Evolutionary conservation across 805 yeast species (phyloP), one percentile per base, ranked within the genome.

Genomic region (Candida nemodendra): DNA sequence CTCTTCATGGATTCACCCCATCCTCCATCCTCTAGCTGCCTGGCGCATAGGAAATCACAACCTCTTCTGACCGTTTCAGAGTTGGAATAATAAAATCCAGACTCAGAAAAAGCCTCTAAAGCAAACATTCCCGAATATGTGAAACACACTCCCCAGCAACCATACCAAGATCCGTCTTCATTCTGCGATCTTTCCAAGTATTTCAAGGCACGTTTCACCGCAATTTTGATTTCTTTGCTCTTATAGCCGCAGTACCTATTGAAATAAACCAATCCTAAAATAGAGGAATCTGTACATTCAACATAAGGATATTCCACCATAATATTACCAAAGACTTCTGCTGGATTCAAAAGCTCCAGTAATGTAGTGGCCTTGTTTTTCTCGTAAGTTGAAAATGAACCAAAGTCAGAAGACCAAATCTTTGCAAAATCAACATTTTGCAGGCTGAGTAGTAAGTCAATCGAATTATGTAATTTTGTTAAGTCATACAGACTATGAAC

Each of bases 241-340:
- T 84, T 76, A 57, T 93, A 89, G 34, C 74, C 69, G 53, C 75
- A 79, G 53, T 78, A 68, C 42, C 78, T 72, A 30, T 80, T 69
- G 65, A 89, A 93, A 58, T 83, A 84, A 0, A 85, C 80, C 41
- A 93, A 68, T 0, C 99, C 99, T 24, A 93, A 65, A 5, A 93
- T 95, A 1, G 91, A 80, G 0, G 98, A 90, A 62, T 95, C 99
- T 0, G 98, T 89, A 61, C 99, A 93, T 62, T 93, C 99, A 15
- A 95, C 97, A 56, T 93, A 93, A 0, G 99, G 98, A 59, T 87
- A 93, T 62, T 93, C 99, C 18, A 93, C 95, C 99, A 93, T 93
- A 42, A 93, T 93, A 51, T 93, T 90, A 41, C 95, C 96, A 64
- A 93, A 93, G 0, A 93, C 99, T 59, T 93, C 99, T 1, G 99